Evolutionary conservation across 495 filamentous ascomycete genomes (phyloP).

Genomic region (Lasiosphaeria miniovina): DNA sequence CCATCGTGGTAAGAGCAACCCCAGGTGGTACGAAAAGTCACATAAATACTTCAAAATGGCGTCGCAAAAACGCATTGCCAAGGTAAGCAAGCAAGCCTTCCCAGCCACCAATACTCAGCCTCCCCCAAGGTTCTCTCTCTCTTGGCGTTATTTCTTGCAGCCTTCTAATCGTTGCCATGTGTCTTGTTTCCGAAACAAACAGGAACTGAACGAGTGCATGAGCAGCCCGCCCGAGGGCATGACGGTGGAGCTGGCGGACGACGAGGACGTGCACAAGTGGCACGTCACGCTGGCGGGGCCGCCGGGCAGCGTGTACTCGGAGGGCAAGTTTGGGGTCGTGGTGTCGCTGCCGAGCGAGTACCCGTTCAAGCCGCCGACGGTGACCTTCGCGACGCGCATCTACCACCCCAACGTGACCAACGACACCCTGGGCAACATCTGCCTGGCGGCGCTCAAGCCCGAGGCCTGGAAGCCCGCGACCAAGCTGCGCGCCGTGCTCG

Average conservation of each 20-base stretch:
- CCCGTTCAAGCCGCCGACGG: conserved; percentile 87
- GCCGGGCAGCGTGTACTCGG: conserved; percentile 67
- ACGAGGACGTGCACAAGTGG: conserved; percentile 82
- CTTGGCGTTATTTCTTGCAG: not conserved
- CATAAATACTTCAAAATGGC: conserved; percentile 34
- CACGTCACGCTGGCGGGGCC: conserved; percentile 75
- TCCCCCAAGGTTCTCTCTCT: not conserved
- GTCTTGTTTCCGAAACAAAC: not conserved
- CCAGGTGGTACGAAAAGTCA: too few relatives aligned
- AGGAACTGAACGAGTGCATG: conserved; percentile 74
- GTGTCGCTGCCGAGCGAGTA: conserved; percentile 80
- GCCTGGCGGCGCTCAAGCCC: conserved; percentile 77
- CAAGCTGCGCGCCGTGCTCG: conserved; percentile 72
- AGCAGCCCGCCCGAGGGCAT: conserved; percentile 63
- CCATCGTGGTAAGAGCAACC: too few relatives aligned
- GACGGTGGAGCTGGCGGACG: conserved; percentile 59
- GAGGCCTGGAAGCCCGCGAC: conserved; percentile 95
- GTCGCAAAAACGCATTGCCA: conserved; percentile 60
- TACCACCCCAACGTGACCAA: conserved; percentile 98
- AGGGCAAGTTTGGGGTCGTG: conserved; percentile 74
- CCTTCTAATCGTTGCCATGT: not conserved
- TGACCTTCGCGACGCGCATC: conserved; percentile 90
- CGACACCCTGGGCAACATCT: conserved; percentile 87
- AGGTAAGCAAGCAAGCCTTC: conserved; percentile 39
- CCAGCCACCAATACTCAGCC: not conserved